A percentile compares a stretch with the other conserved stretches of the same genome.
Evolutionary conservation across 768 basidiomycete species (phyloP).

Genomic region (Podaxis pistillaris): DNA sequence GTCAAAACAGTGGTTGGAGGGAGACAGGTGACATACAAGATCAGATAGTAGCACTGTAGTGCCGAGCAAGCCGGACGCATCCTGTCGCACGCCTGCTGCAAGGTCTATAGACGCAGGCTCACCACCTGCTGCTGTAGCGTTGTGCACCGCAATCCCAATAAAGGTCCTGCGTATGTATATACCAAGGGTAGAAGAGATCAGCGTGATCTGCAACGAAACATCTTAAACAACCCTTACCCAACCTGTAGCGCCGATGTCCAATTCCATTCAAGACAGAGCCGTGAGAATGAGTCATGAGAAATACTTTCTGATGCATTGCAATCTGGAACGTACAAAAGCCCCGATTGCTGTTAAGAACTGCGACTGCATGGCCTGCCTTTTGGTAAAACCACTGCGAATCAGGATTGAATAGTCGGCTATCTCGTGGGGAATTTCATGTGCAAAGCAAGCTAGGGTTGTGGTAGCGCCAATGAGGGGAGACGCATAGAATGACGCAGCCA

Average conservation of each 20-base stretch:
- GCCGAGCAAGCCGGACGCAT: slow-evolving; percentile 75
- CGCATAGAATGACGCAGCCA: slow-evolving; percentile 98
- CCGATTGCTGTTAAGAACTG: slow-evolving; percentile 92
- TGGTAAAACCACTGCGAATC: slow-evolving; percentile 86
- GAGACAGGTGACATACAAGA: slow-evolving; percentile 53
- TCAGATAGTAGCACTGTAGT: slow-evolving; percentile 80
- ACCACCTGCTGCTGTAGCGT: slow-evolving; percentile 54
- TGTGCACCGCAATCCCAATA: slow-evolving; percentile 85
- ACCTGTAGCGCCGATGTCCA: slow-evolving; percentile 28
- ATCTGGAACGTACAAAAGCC: slow-evolving; percentile 69
- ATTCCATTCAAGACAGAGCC: slow-evolving; percentile 8
- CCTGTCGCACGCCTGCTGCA: slow-evolving; percentile 74
- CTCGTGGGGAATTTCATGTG: slow-evolving; percentile 94
- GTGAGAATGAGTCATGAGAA: slow-evolving; percentile 22
- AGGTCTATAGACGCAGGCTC: slow-evolving; percentile 52
- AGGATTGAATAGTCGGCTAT: slow-evolving; percentile 97
- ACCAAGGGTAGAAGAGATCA: slow-evolving; percentile 18
- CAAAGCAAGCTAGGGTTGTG: slow-evolving; percentile 93
- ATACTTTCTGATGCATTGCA: slow-evolving; percentile 19
- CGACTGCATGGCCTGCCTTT: slow-evolving; percentile 89
- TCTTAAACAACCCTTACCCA: slow-evolving; percentile 33
- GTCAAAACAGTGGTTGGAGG: background rate
- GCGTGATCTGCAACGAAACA: slow-evolving; percentile 12
- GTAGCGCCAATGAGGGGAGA: slow-evolving; percentile 91
- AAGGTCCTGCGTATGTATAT: slow-evolving; percentile 56